Conservation (phyloP, 2,329 filamentous ascomycete species). For the Sclerotinia spermophila region DNA sequence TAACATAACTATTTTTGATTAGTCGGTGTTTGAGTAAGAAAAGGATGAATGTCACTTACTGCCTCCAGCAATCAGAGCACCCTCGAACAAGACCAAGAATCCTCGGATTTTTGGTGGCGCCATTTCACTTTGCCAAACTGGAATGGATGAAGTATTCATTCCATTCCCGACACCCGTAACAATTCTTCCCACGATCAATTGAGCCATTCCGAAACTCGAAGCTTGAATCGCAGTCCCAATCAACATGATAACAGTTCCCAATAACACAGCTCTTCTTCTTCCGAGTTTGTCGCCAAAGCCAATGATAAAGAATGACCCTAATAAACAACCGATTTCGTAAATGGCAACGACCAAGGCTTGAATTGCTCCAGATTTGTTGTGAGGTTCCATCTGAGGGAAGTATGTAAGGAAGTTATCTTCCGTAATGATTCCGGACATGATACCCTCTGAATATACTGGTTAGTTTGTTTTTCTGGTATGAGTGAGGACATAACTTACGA, state of each 20-base stretch:
- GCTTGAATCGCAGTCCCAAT: conserved; percentile 48
- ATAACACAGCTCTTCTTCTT: conserved; percentile 53
- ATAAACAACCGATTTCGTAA: conserved; percentile 58
- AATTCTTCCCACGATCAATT: conserved; percentile 52
- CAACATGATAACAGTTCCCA: conserved; percentile 56
- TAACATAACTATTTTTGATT: conserved; percentile 28
- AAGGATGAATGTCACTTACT: conserved; percentile 28
- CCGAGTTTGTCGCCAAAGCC: conserved; percentile 56
- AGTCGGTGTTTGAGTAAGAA: not conserved
- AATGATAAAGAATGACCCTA: conserved; percentile 53
- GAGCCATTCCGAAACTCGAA: conserved; percentile 44
- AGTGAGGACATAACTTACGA: conserved; percentile 7
- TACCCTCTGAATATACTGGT: conserved; percentile 10
- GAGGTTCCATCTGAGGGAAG: conserved; percentile 27
- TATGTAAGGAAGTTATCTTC: conserved; percentile 45
- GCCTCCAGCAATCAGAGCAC: conserved; percentile 53
- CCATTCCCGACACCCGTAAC: conserved; percentile 51
- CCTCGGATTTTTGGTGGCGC: conserved; percentile 55
- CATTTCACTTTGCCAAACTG: conserved; percentile 60
- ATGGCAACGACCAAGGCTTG: conserved; percentile 51
- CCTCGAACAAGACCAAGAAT: conserved; percentile 60
- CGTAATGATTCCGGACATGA: conserved; percentile 43
- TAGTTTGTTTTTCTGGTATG: not conserved
- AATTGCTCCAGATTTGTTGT: conserved; percentile 29
- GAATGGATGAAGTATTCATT: conserved; percentile 47